Percentiles rank a stretch among this genome's conserved stretches.
phyloP scores from a whole-genome alignment of 2,329 filamentous ascomycete genomes.

The Ascochyta fabae region DNA sequence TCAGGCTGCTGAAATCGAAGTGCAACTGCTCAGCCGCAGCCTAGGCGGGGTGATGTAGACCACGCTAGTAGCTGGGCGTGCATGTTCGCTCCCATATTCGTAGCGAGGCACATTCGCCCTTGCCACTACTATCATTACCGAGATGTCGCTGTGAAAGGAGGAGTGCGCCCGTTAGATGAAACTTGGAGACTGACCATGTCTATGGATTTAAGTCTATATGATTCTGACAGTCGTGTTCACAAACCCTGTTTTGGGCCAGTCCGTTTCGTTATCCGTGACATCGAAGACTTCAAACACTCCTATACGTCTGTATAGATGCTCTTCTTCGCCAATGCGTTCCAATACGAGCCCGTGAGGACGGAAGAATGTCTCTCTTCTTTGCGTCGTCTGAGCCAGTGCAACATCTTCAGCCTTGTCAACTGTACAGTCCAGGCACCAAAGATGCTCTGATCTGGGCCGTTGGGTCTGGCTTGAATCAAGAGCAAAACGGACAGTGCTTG shows the following conservation, averaged over 20 bases:
- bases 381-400: background rate
- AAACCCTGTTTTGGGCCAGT: conserved; percentile 1
- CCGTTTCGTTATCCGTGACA: background rate
- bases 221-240: background rate
- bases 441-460: background rate
- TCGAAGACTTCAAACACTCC: conserved; percentile 8
- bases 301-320: background rate
- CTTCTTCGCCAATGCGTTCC: background rate
- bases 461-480: background rate
- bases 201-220: background rate
- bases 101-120: too few species aligned
- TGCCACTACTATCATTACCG: too few species aligned
- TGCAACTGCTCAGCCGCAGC: too few species aligned
- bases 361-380: conserved; percentile 5
- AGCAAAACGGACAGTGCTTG: conserved; percentile 1
- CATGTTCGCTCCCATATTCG: too few species aligned
- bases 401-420: background rate
- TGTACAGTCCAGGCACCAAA: conserved; percentile 18
- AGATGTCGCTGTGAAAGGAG: too few species aligned
- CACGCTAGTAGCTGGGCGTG: too few species aligned
- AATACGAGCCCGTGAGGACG: conserved; percentile 6
- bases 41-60: too few species aligned
- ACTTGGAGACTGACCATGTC: too few species aligned
- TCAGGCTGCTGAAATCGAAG: too few species aligned
- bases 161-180: too few species aligned